Conservation (phyloP, 257 asterid genomes). For the Lycium barbarum region DNA sequence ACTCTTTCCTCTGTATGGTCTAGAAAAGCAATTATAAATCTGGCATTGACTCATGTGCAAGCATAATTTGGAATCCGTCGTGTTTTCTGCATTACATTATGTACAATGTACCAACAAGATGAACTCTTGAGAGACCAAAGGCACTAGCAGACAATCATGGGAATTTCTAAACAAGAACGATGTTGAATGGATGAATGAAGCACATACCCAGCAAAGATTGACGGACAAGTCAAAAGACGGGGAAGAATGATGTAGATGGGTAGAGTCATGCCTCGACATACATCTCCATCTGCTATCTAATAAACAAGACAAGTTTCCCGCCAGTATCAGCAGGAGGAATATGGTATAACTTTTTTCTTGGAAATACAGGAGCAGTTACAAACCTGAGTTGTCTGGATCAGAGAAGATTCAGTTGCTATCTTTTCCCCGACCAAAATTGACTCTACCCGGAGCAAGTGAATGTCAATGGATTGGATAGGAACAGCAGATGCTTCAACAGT, state of each 20-base stretch:
- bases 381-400: conserved; percentile 91
- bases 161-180: conserved; percentile 28
- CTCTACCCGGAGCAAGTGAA: conserved; percentile 80
- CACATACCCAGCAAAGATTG: conserved; percentile 81
- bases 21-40: conserved; percentile 3
- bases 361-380: conserved; percentile 37
- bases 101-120: conserved; percentile 5
- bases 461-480: conserved; percentile 77
- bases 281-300: conserved; percentile 89
- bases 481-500: conserved; percentile 77
- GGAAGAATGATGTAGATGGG: conserved; percentile 81
- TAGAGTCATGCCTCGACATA: conserved; percentile 64
- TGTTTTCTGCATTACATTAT: not conserved
- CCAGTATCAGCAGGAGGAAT: conserved; percentile 23
- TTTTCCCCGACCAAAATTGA: conserved; percentile 84
- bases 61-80: conserved; percentile 4
- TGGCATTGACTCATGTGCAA: conserved; percentile 19
- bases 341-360: conserved; percentile 21
- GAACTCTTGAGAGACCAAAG: not conserved
- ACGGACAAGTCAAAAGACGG: conserved; percentile 87
- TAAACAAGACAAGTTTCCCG: conserved; percentile 34
- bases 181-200: conserved; percentile 25
- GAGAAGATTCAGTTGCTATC: conserved; percentile 74
- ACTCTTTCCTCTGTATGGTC: not conserved
- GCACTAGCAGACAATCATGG: not conserved